A percentile compares a stretch with the other conserved stretches of the same genome.
phyloP scores from a whole-genome alignment of 2,329 filamentous ascomycete genomes.

The Xylaria sp. region DNA sequence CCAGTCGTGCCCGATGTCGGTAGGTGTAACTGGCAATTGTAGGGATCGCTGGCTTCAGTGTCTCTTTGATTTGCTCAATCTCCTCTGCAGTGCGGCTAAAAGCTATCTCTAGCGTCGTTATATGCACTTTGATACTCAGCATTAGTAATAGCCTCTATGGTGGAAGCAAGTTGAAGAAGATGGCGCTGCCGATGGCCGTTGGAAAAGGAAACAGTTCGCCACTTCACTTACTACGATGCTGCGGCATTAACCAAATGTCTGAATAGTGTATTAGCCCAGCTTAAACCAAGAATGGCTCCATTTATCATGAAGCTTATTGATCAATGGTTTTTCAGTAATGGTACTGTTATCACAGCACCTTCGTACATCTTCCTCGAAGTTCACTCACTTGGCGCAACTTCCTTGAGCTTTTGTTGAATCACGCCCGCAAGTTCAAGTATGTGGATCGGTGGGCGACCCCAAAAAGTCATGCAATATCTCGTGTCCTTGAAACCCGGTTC shows the following conservation, averaged over 20 bases:
- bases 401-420: conserved; percentile 73
- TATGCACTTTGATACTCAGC: conserved; percentile 64
- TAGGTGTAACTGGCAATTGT: conserved; percentile 73
- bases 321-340: background rate
- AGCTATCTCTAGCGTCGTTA: conserved; percentile 86
- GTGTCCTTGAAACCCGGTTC: conserved; percentile 78
- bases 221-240: conserved; percentile 58
- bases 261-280: conserved; percentile 28
- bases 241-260: conserved; percentile 90
- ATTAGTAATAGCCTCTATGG: conserved; percentile 8
- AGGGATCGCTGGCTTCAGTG: conserved; percentile 65
- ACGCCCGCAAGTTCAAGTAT: conserved; percentile 73
- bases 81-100: conserved; percentile 78
- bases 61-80: conserved; percentile 69
- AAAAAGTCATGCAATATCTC: conserved; percentile 85
- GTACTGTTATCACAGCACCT: background rate
- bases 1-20: conserved; percentile 75
- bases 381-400: conserved; percentile 74
- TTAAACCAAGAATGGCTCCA: background rate
- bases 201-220: background rate
- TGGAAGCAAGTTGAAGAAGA: background rate
- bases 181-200: background rate
- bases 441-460: conserved; percentile 82
- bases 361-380: background rate
- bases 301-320: background rate